Conservation (phyloP, 2,329 filamentous ascomycete genomes). For the Pleoardoris graminearum region DNA sequence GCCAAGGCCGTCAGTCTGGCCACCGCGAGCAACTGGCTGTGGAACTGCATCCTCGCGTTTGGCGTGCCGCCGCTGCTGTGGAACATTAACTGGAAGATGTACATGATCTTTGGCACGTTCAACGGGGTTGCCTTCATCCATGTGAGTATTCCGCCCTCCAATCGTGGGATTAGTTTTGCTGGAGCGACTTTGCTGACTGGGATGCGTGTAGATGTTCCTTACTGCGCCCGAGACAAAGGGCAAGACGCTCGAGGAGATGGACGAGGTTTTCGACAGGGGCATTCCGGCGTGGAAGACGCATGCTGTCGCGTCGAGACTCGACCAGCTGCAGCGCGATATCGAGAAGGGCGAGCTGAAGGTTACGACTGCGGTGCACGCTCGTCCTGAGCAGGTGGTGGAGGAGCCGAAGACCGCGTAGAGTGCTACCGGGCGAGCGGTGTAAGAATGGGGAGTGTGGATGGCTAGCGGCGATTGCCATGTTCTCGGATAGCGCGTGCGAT, state of each 20-base stretch:
- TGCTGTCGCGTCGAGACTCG: conserved; percentile 37
- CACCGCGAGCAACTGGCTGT: conserved; percentile 46
- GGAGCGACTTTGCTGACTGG: not conserved
- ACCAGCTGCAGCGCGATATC: conserved; percentile 41
- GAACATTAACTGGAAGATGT: conserved; percentile 50
- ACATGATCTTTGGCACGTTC: conserved; percentile 48
- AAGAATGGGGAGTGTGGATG: no score
- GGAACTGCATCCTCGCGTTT: conserved; percentile 48
- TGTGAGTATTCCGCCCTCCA: conserved; percentile 18
- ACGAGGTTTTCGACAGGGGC: conserved; percentile 45
- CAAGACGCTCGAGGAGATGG: conserved; percentile 48
- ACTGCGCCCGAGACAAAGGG: conserved; percentile 47
- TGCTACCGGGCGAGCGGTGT: no score
- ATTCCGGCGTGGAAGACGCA: conserved; percentile 41
- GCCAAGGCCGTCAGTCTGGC: conserved; percentile 48
- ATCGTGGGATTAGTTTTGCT: no score
- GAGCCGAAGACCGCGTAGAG: no score
- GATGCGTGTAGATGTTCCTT: conserved; percentile 40
- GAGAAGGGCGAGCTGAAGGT: conserved; percentile 43
- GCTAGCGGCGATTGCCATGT: no score
- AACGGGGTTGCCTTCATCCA: conserved; percentile 45
- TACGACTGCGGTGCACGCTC: no score
- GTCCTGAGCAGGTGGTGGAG: no score
- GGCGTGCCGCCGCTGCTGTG: conserved; percentile 47
- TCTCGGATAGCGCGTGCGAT: no score